Evolutionary conservation across 1,284 basidiomycete species (phyloP).

Genomic region (Cryptococcus sp.): DNA sequence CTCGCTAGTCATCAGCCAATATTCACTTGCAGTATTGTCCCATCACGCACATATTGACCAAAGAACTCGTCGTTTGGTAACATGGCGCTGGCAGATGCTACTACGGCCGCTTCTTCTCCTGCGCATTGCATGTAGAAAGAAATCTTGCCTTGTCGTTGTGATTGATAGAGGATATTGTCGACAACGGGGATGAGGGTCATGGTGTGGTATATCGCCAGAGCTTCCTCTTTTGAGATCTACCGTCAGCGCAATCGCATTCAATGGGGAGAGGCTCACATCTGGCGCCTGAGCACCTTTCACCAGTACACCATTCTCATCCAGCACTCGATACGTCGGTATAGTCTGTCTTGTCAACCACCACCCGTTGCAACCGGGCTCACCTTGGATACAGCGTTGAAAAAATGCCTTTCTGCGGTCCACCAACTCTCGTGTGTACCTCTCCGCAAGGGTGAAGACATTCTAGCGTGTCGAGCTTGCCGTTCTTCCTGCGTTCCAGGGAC

Average conservation of each 20-base stretch:
- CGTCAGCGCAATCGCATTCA: background rate
- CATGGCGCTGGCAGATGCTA: constrained; percentile 83
- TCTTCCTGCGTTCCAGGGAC: constrained; percentile 35
- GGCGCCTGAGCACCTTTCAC: constrained; percentile 68
- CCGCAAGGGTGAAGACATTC: constrained; percentile 39
- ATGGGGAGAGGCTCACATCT: constrained; percentile 51
- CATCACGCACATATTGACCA: constrained; percentile 55
- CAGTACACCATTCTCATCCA: constrained; percentile 68
- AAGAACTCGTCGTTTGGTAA: constrained; percentile 70
- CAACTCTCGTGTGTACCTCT: constrained; percentile 45
- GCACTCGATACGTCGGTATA: constrained; percentile 71
- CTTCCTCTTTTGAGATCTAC: constrained; percentile 66
- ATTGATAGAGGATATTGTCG: constrained; percentile 83
- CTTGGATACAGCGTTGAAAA: constrained; percentile 45
- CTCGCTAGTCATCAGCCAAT: constrained; percentile 56
- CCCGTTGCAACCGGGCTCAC: constrained; percentile 13
- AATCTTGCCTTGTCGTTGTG: constrained; percentile 88
- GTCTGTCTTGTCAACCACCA: constrained; percentile 15
- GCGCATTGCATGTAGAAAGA: constrained; percentile 74
- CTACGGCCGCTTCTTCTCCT: constrained; percentile 86
- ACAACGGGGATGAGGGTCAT: constrained; percentile 80
- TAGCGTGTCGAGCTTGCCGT: constrained; percentile 22
- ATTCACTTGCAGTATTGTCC: constrained; percentile 17
- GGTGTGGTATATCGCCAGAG: constrained; percentile 69
- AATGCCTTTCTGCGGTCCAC: constrained; percentile 42